Conservation (phyloP, 192 early-diverging fungal genomes). For the Backusella psychrophila region DNA sequence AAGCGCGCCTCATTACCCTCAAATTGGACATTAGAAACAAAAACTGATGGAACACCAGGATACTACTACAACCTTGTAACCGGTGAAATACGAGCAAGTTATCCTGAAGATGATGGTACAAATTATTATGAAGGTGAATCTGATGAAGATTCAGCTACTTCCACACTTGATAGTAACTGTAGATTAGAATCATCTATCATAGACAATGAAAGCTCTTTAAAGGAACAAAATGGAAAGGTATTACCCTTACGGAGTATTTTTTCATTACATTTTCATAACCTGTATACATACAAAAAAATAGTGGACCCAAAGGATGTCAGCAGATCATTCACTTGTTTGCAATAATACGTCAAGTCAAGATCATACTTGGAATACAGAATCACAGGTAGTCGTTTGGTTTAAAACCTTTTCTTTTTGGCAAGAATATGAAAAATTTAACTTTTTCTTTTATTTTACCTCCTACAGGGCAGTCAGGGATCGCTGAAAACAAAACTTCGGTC, state of each 20-base stretch:
- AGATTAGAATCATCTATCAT: not conserved
- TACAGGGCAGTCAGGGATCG: not conserved
- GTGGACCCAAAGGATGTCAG: not conserved
- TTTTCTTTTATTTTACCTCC: not conserved
- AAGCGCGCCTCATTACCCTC: not conserved
- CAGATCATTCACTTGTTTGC: not conserved
- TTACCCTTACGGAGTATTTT: not conserved
- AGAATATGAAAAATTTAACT: not conserved
- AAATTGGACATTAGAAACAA: slow-evolving; percentile 16
- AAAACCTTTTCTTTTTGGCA: not conserved
- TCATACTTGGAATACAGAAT: slow-evolving; percentile 1
- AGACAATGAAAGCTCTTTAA: not conserved
- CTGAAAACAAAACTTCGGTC: not conserved
- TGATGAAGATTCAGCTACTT: slow-evolving; percentile 11
- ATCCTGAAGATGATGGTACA: slow-evolving; percentile 12
- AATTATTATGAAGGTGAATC: slow-evolving; percentile 7
- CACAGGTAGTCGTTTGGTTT: not conserved
- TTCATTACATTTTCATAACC: not conserved
- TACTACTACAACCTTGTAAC: slow-evolving; percentile 36
- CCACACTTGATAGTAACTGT: slow-evolving; percentile 8
- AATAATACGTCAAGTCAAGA: not conserved
- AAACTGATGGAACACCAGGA: slow-evolving; percentile 28
- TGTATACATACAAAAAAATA: not conserved
- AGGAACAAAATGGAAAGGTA: slow-evolving; percentile 1
- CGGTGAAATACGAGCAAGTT: slow-evolving; percentile 29